These are phyloP conservation scores for Citeromyces nyonsensis DNA, from an alignment of 805 yeast species.

Conservation along the genomic window DNA sequence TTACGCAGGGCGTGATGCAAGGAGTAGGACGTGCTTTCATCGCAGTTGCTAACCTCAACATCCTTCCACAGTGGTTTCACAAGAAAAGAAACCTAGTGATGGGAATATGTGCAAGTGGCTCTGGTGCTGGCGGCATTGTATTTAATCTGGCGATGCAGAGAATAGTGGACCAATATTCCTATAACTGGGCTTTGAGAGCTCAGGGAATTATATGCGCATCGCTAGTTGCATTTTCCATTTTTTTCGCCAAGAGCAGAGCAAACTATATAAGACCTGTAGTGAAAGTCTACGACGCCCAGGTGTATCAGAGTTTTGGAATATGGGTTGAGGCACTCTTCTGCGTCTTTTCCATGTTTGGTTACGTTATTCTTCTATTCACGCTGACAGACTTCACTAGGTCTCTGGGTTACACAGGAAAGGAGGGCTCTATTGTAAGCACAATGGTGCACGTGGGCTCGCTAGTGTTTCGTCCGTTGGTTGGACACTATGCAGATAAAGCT, in stretches of 20 bases:
- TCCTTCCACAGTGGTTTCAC: slow-evolving; percentile 59
- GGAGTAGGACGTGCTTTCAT: slow-evolving; percentile 44
- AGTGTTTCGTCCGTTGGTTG: slow-evolving; percentile 40
- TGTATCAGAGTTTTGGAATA: slow-evolving; percentile 22
- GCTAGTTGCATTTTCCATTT: slow-evolving; percentile 16
- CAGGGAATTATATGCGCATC: slow-evolving; percentile 24
- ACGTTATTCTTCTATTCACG: slow-evolving; percentile 41
- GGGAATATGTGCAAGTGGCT: slow-evolving; percentile 31
- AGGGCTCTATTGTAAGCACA: slow-evolving; percentile 44
- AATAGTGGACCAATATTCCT: slow-evolving; percentile 18
- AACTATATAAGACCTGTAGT: slow-evolving; percentile 17
- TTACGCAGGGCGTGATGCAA: slow-evolving; percentile 53
- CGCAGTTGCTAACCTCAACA: slow-evolving; percentile 40
- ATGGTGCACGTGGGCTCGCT: slow-evolving; percentile 44
- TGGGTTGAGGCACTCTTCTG: slow-evolving; percentile 24
- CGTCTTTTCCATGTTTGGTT: slow-evolving; percentile 38
- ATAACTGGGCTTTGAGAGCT: slow-evolving; percentile 33
- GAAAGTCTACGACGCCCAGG: slow-evolving; percentile 22
- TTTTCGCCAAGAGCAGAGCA: slow-evolving; percentile 21
- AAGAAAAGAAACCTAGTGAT: slow-evolving; percentile 42
- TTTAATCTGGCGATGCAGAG: slow-evolving; percentile 32
- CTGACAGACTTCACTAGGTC: slow-evolving; percentile 45
- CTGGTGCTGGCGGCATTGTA: slow-evolving; percentile 36
- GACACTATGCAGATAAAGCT: slow-evolving; percentile 28
- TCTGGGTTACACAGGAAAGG: slow-evolving; percentile 35